These are phyloP conservation scores for Gamarada debralockiae DNA, from an alignment of 495 filamentous ascomycete genomes.

Conservation along the genomic window DNA sequence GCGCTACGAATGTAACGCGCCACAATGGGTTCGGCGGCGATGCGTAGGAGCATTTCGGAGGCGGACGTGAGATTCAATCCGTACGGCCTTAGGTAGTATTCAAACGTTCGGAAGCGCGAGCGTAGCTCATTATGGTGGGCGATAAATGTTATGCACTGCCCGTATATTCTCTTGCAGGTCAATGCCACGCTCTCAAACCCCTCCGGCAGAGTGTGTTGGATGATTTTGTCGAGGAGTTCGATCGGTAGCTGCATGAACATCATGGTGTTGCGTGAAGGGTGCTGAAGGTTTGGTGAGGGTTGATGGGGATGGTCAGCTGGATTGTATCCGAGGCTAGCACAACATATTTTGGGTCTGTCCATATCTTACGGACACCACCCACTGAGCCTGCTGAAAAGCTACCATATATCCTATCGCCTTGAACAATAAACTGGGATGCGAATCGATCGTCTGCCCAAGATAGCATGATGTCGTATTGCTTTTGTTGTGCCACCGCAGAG, in stretches of 20 bases:
- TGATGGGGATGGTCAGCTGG: background rate
- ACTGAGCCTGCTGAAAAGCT: background rate
- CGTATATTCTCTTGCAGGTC: constrained; percentile 29
- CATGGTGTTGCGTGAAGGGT: no score
- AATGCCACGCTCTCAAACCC: constrained; percentile 38
- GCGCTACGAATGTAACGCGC: constrained; percentile 32
- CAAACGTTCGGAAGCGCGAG: constrained; percentile 30
- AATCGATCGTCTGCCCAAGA: background rate
- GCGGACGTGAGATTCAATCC: constrained; percentile 24
- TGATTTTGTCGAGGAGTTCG: constrained; percentile 30
- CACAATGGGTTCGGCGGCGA: constrained; percentile 32
- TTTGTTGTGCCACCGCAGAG: background rate
- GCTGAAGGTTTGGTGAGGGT: background rate
- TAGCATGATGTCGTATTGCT: background rate
- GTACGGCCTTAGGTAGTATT: no score
- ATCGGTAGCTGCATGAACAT: no score
- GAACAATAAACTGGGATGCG: background rate
- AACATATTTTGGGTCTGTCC: background rate
- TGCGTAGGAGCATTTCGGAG: constrained; percentile 28
- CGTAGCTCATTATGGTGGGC: constrained; percentile 31
- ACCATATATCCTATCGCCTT: background rate
- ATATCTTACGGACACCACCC: background rate
- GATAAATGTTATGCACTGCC: constrained; percentile 23
- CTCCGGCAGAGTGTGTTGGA: constrained; percentile 31
- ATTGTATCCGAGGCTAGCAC: background rate